Evolutionary conservation across 2,329 filamentous ascomycete species (phyloP), one percentile per base, ranked within the genome.

Genomic region (Davidsoniella australis): DNA sequence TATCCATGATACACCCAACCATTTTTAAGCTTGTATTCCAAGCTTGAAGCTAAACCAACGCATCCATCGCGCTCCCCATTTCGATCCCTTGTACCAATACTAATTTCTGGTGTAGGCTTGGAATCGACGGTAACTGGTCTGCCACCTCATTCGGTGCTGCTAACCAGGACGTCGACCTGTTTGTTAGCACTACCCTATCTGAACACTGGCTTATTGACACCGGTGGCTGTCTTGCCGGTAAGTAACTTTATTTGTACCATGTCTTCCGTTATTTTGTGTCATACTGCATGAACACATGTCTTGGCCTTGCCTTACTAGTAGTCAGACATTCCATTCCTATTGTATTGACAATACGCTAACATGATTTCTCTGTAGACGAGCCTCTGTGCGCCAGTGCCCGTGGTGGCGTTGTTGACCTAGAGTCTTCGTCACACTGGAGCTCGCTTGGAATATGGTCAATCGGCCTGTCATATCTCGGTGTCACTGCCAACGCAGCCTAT

Each of bases 41-140:
- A 17, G 17, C 17, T 17, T 2, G 3, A 5, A 41, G 38, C 16
- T 16, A 38, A 9, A 5, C 9, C 4, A 20, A 20, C 20, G 20
- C 20, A 20, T 20, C 20, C 20, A 20, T 20, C 20, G 20, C 20
- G 8, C 4, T 12, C 20, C 42, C 2, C 42, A 33, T 26, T 17
- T 4, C 5, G 18, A 45, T 33, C 29, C 29, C 29, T 33, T 33
- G 29, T 33, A 40, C 41, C 45, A 37, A 49, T 29, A 17, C 20
- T 12, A 14, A 43, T 23, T 8, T 33, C 16, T 26, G 12, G 4
- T 36, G 17, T 41, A 78, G 75, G 75, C 70, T 74, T 54, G 78
- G 78, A 44, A 69, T 73, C 55, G 80, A 85, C 59, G 81, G 81
- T 8, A 71, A 71, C 54, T 88, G 83, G 83, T 85, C 81, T 14